Base-by-base conservation (phyloP, 352 stramenopile genomes). In the Globisporangium takayamanum region DNA sequence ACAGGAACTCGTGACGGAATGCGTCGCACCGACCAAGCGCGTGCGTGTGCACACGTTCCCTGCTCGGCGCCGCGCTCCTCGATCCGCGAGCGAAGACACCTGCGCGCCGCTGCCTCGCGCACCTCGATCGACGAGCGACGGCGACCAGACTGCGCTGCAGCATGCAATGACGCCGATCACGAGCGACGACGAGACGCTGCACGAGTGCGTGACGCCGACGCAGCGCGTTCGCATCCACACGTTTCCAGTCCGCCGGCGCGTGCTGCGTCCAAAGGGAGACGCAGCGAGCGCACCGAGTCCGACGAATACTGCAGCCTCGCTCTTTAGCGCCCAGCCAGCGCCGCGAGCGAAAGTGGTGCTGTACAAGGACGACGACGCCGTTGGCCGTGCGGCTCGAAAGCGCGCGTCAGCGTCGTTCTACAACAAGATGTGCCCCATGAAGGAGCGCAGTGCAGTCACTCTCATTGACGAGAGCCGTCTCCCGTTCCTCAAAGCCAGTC, bases 1-100 rank as follows among this genome's bases (percentile, higher is more conserved):
- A n/a, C 25, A 49, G 16, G 53, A 59, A 11, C 11, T 51, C 42
- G 28, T 50, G 11, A 15, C 51, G 11, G 44, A 44, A 30, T 46
- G 28, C n/a, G 22, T 30, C 25, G 37, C 54, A 5, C 45, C 54
- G 28, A 59, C 54, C 18, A 59, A 59, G 54, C 54, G 45, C 44
- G 54, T 59, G 44, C 54, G 30, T 20, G 49, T 59, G 26, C 54
- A 46, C 54, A 59, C 48, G n/a, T 59, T 59, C 44, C 54, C 54
- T 11, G n/a, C n/a, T 18, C 54, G 54, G 16, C 54, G 54, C 28
- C 42, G 48, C 14, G 48, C 49, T 14, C 16, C 41, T 12, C 45
- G 36, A 14, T 18, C 44, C 10, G 45, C 28, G 44, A 49, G 37
- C 5, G 14, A 39, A 7, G 25, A 30, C 3, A 20, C 28, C 10